Percentiles rank a stretch among this genome's conserved stretches.
phyloP scores from a whole-genome alignment of 805 yeast genomes.

The Wickerhamomyces mucosus region DNA sequence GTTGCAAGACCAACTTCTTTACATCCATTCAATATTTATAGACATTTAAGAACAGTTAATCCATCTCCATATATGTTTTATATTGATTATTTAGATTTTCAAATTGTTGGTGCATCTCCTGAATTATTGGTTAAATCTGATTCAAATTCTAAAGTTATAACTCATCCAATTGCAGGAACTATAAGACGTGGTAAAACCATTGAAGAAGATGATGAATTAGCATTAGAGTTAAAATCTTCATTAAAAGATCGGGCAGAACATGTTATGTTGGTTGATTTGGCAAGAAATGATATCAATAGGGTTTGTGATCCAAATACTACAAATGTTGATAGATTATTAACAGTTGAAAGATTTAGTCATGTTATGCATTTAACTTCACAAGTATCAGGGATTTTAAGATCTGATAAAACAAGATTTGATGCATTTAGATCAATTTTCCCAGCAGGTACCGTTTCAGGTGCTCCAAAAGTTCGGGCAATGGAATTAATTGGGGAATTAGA shows the following conservation, averaged over 20 bases:
- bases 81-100: slow-evolving; percentile 86
- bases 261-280: slow-evolving; percentile 96
- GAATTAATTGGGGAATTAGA: slow-evolving; percentile 86
- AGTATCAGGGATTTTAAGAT: slow-evolving; percentile 83
- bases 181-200: slow-evolving; percentile 81
- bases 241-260: slow-evolving; percentile 96
- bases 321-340: slow-evolving; percentile 77
- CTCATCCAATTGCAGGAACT: slow-evolving; percentile 99
- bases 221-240: slow-evolving; percentile 61
- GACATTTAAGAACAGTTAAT: slow-evolving; percentile 89
- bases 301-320: slow-evolving; percentile 85
- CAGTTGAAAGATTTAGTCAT: slow-evolving; percentile 90
- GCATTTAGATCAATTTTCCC: slow-evolving; percentile 98
- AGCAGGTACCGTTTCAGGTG: slow-evolving; percentile 98
- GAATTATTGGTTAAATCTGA: slow-evolving; percentile 85
- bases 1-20: slow-evolving; percentile 90
- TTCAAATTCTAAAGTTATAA: slow-evolving; percentile 58
- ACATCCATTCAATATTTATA: slow-evolving; percentile 94
- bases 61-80: slow-evolving; percentile 97
- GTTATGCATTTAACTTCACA: slow-evolving; percentile 95
- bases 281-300: slow-evolving; percentile 92
- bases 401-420: slow-evolving; percentile 83
- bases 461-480: slow-evolving; percentile 97
- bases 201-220: slow-evolving; percentile 85
- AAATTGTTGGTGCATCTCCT: slow-evolving; percentile 96